phyloP scores from a whole-genome alignment of 768 basidiomycete species.

The Cystobasidium tubakii region DNA sequence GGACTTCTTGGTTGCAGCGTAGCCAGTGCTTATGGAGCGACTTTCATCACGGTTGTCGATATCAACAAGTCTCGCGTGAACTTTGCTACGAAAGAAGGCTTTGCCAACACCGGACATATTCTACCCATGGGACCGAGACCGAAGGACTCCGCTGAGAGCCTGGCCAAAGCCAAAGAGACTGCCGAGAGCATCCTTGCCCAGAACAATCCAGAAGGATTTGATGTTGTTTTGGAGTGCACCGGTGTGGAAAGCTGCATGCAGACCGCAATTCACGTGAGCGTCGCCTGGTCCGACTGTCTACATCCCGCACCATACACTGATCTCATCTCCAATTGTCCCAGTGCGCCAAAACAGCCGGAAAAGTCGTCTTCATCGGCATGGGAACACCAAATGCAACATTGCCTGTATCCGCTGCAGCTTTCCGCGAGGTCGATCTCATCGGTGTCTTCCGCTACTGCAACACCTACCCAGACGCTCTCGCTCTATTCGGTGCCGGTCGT shows the following conservation, averaged over 20 bases:
- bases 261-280: conserved; percentile 77
- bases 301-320: conserved; percentile 39
- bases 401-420: conserved; percentile 74
- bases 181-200: conserved; percentile 51
- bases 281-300: neutral
- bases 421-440: conserved; percentile 84
- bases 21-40: neutral
- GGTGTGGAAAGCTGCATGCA: conserved; percentile 89
- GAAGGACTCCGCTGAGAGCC: conserved; percentile 33
- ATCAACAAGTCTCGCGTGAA: conserved; percentile 75
- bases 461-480: conserved; percentile 80
- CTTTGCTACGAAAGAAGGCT: conserved; percentile 69
- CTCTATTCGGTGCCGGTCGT: conserved; percentile 65
- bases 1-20: conserved; percentile 65
- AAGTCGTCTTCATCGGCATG: conserved; percentile 93
- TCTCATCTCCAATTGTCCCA: conserved; percentile 47
- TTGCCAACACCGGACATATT: conserved; percentile 67
- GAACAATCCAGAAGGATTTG: conserved; percentile 63
- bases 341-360: conserved; percentile 77
- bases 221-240: conserved; percentile 90
- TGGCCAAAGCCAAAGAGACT: conserved; percentile 49
- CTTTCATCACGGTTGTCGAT: conserved; percentile 58
- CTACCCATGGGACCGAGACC: conserved; percentile 54
- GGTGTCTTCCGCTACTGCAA: conserved; percentile 77
- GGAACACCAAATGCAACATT: conserved; percentile 73